phyloP scores from a whole-genome alignment of 1,284 basidiomycete species.

The Boletus albobrunnescens region DNA sequence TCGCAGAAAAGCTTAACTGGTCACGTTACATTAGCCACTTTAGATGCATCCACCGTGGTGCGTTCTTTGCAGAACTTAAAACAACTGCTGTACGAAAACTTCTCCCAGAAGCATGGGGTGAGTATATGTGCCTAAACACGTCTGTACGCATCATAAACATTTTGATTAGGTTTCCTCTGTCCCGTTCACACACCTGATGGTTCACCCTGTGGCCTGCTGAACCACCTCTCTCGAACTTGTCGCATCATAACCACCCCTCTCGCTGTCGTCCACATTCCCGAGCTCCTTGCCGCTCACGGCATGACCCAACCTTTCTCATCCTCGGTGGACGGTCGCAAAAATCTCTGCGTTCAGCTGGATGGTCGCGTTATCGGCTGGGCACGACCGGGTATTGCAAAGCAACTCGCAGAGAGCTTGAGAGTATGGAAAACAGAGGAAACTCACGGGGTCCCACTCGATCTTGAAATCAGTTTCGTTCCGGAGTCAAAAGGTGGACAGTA shows the following conservation, averaged over 20 bases:
- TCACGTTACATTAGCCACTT: slow-evolving; percentile 98
- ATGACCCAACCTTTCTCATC: slow-evolving; percentile 90
- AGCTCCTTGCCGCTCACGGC: slow-evolving; percentile 82
- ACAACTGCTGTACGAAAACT: slow-evolving; percentile 98
- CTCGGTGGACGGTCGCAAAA: slow-evolving; percentile 76
- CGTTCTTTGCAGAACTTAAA: slow-evolving; percentile 99
- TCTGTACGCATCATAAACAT: slow-evolving; percentile 2
- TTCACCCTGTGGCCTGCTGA: slow-evolving; percentile 94
- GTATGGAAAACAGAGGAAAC: slow-evolving; percentile 94
- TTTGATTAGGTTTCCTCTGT: slow-evolving; percentile 81
- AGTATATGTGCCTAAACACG: slow-evolving; percentile 20
- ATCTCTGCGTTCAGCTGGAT: slow-evolving; percentile 90
- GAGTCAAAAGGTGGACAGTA: slow-evolving; percentile 93
- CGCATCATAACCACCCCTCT: slow-evolving; percentile 84
- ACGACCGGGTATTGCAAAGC: slow-evolving; percentile 66
- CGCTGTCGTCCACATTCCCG: slow-evolving; percentile 74
- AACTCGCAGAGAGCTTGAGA: slow-evolving; percentile 82
- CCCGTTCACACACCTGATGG: slow-evolving; percentile 99
- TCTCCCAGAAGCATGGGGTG: slow-evolving; percentile 97
- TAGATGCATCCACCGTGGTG: slow-evolving; percentile 97
- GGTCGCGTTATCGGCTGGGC: slow-evolving; percentile 97
- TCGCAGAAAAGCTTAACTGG: slow-evolving; percentile 99
- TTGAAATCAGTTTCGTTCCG: slow-evolving; percentile 94
- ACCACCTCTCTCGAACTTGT: slow-evolving; percentile 94
- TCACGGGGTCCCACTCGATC: slow-evolving; percentile 83